Evolutionary conservation across 768 basidiomycete genomes (phyloP).

Genomic region (Lepiota venenata): DNA sequence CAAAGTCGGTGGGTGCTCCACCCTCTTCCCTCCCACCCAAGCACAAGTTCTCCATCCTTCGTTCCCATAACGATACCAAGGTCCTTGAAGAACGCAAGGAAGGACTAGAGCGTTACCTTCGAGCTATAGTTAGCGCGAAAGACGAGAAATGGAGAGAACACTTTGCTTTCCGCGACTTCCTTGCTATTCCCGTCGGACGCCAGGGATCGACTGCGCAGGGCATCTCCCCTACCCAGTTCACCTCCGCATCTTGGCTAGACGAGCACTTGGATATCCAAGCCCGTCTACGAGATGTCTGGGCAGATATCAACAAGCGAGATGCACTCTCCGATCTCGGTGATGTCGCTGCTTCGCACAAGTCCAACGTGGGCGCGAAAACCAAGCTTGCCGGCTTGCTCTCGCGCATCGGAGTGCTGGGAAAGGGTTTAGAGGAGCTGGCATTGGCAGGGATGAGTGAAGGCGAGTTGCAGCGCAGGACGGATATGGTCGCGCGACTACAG

Average conservation of each 20-base stretch:
- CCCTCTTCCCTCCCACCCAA: conserved; percentile 85
- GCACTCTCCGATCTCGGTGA: conserved; percentile 76
- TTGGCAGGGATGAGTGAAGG: conserved; percentile 81
- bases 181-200: conserved; percentile 73
- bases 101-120: conserved; percentile 81
- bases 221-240: conserved; percentile 50
- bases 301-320: conserved; percentile 86
- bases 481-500: conserved; percentile 84
- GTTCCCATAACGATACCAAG: conserved; percentile 52
- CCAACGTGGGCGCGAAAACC: conserved; percentile 84
- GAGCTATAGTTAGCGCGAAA: conserved; percentile 78
- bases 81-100: conserved; percentile 73
- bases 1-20: conserved; percentile 73
- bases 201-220: conserved; percentile 29
- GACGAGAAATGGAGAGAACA: conserved; percentile 82
- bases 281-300: conserved; percentile 76
- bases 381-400: conserved; percentile 75
- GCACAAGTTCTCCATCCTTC: conserved; percentile 67
- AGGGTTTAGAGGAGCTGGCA: conserved; percentile 63
- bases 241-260: conserved; percentile 82
- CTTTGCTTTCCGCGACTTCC: conserved; percentile 81
- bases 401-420: conserved; percentile 68
- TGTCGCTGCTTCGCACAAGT: conserved; percentile 67
- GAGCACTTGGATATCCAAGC: conserved; percentile 81
- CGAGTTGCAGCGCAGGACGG: conserved; percentile 86